phyloP scores from a whole-genome alignment of 495 filamentous ascomycete species.

The Massariosphaeria phaeospora region DNA sequence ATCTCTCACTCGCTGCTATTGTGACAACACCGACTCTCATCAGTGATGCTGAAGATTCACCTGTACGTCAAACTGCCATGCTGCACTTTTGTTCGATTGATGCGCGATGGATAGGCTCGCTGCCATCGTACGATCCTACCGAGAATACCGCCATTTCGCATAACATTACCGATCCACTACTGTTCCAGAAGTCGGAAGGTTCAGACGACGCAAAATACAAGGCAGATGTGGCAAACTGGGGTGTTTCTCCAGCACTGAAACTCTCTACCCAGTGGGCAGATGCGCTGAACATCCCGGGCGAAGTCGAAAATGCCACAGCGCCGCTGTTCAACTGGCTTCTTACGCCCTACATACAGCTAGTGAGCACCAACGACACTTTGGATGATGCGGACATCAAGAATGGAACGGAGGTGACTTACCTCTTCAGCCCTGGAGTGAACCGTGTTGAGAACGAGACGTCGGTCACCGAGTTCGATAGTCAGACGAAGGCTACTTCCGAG shows the following conservation, averaged over 20 bases:
- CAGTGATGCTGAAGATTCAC: background rate
- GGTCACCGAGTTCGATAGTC: background rate
- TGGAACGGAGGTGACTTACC: too few species aligned
- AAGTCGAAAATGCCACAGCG: background rate
- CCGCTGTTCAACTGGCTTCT: background rate
- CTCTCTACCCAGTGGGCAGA: background rate
- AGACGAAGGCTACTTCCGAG: background rate
- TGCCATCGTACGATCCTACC: background rate
- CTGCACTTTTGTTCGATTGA: constrained; percentile 2
- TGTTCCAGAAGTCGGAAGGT: background rate
- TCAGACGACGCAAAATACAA: background rate
- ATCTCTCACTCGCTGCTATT: background rate
- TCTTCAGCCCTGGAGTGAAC: too few species aligned
- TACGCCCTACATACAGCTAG: background rate
- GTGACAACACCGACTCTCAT: background rate
- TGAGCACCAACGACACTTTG: background rate
- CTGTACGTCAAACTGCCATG: background rate
- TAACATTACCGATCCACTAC: constrained; percentile 1
- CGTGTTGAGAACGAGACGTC: too few species aligned
- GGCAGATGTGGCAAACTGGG: background rate
- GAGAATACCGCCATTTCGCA: background rate
- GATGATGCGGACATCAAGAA: background rate
- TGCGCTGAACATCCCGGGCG: background rate
- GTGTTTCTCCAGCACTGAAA: background rate
- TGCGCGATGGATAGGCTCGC: constrained; percentile 1